Percentiles rank a stretch among this genome's conserved stretches.
Evolutionary conservation across 192 early-diverging fungal species (phyloP).

Genomic region (Cladochytrium replicatum): DNA sequence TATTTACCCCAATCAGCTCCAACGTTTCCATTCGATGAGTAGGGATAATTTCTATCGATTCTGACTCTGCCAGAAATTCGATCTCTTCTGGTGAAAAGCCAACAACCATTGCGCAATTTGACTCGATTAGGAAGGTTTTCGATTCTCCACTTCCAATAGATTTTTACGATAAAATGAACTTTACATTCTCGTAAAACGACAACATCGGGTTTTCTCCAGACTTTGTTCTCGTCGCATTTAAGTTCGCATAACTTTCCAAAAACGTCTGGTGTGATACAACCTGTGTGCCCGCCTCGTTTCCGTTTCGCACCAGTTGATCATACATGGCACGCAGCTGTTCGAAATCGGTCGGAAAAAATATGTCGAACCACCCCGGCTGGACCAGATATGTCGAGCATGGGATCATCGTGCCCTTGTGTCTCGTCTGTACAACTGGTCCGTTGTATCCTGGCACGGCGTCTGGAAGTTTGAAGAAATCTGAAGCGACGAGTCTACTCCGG

Average conservation of each 20-base stretch:
- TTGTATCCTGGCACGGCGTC: slow-evolving; percentile 72
- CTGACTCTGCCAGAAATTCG: slow-evolving; percentile 78
- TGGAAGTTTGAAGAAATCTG: slow-evolving; percentile 80
- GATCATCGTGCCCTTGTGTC: slow-evolving; percentile 82
- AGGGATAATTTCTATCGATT: slow-evolving; percentile 64
- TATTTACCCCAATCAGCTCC: slow-evolving; percentile 60
- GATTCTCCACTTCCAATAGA: too few relatives aligned
- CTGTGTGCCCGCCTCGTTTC: too few relatives aligned
- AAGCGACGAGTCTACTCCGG: slow-evolving; percentile 73
- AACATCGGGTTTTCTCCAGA: slow-evolving; percentile 94
- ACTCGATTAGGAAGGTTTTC: too few relatives aligned
- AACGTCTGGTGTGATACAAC: slow-evolving; percentile 73
- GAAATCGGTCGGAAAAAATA: slow-evolving; percentile 98
- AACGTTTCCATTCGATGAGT: slow-evolving; percentile 57
- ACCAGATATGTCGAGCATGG: slow-evolving; percentile 94
- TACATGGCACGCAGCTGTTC: slow-evolving; percentile 74
- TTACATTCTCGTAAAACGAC: slow-evolving; percentile 87
- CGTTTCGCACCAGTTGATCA: slow-evolving; percentile 12
- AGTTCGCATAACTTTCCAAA: slow-evolving; percentile 62
- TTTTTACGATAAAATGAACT: slow-evolving; percentile 44
- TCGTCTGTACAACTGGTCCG: slow-evolving; percentile 92
- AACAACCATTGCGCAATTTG: too few relatives aligned
- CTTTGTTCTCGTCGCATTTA: slow-evolving; percentile 62
- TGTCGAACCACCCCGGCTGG: slow-evolving; percentile 96
- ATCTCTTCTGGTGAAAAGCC: slow-evolving; percentile 72